Evolutionary conservation across 1,284 basidiomycete genomes (phyloP).

Genomic region (Pseudozyma tsukubaensis): DNA sequence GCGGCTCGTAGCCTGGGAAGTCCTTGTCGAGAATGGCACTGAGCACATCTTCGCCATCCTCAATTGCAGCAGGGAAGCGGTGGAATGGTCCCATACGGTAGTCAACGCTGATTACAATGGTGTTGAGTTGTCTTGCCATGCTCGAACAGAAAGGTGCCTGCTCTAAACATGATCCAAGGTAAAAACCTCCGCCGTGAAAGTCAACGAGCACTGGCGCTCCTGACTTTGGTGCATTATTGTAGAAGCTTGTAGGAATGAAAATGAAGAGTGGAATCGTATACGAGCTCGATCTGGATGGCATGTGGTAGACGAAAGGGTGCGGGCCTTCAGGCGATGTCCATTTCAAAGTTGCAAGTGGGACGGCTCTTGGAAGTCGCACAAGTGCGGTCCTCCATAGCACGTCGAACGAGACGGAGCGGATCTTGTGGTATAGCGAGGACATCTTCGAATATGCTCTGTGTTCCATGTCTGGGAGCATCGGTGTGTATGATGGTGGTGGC

Average conservation of each 20-base stretch:
- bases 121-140: conserved; percentile 37
- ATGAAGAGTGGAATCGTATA: conserved; percentile 55
- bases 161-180: conserved; percentile 54
- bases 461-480: not conserved
- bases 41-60: conserved; percentile 57
- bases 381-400: conserved; percentile 48
- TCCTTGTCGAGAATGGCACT: conserved; percentile 42
- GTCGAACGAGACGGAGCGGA: conserved; percentile 40
- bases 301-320: conserved; percentile 45
- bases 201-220: conserved; percentile 51
- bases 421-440: conserved; percentile 39
- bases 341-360: conserved; percentile 39
- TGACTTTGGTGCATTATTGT: conserved; percentile 8
- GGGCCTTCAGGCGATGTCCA: conserved; percentile 53
- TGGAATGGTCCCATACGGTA: conserved; percentile 65
- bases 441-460: conserved; percentile 7
- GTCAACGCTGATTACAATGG: conserved; percentile 54
- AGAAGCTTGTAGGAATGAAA: conserved; percentile 42
- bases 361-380: conserved; percentile 44
- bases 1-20: conserved; percentile 32
- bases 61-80: conserved; percentile 57
- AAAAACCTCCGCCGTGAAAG: conserved; percentile 62
- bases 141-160: conserved; percentile 55
- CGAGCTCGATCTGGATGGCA: conserved; percentile 36
- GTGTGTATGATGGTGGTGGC: not conserved